Conservation (phyloP, 495 filamentous ascomycete genomes). For the Podospora comata region DNA sequence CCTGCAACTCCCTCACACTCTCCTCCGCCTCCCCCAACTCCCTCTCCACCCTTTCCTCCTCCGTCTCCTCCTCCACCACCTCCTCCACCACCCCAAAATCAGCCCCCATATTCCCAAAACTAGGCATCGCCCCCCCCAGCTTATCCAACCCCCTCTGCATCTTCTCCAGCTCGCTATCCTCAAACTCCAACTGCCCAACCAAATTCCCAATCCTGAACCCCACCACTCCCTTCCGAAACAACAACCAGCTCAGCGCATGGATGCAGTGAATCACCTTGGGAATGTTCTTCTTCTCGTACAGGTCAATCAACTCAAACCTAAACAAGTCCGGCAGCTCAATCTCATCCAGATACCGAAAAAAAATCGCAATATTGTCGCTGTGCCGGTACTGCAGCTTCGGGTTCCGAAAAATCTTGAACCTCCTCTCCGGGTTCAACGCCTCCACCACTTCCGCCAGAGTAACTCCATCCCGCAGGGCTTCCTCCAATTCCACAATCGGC, state of each 20-base stretch:
- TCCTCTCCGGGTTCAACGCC: conserved; percentile 71
- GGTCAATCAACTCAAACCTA: conserved; percentile 92
- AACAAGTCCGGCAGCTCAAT: conserved; percentile 97
- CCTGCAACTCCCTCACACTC: conserved; percentile 74
- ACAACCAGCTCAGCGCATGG: conserved; percentile 91
- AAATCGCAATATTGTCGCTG: conserved; percentile 92
- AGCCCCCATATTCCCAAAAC: conserved; percentile 94
- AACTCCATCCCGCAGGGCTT: conserved; percentile 88
- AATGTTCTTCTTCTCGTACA: conserved; percentile 99
- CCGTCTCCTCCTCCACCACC: conserved; percentile 68
- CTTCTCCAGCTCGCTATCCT: conserved; percentile 93
- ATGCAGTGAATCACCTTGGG: conserved; percentile 99
- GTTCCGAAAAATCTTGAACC: conserved; percentile 78
- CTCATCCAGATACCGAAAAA: conserved; percentile 89
- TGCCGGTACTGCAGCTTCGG: conserved; percentile 87
- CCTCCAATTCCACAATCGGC: conserved; percentile 93
- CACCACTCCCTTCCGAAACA: conserved; percentile 90
- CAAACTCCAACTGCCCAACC: conserved; percentile 94
- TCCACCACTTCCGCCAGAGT: conserved; percentile 96
- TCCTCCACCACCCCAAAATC: conserved; percentile 75
- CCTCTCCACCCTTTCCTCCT: conserved; percentile 83
- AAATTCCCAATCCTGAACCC: conserved; percentile 98
- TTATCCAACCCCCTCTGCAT: conserved; percentile 96
- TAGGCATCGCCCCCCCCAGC: conserved; percentile 91
- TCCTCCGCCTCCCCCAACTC: conserved; percentile 74